Conservation (phyloP, 495 filamentous ascomycete species). For the Xylaria telfairii region DNA sequence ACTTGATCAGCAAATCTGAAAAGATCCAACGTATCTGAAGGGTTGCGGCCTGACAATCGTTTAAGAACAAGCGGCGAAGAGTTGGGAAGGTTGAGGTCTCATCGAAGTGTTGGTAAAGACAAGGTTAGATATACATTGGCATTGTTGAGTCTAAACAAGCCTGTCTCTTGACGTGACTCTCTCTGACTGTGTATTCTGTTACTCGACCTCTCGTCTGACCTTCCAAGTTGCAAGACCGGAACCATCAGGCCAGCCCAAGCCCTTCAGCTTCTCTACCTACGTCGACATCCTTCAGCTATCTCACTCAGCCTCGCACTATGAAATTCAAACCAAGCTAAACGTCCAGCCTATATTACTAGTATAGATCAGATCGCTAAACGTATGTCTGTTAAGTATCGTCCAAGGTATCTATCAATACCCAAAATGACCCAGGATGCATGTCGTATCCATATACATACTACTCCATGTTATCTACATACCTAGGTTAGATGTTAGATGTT, state of each 20-base stretch:
- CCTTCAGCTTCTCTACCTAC: background rate
- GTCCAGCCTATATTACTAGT: background rate
- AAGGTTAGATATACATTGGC: background rate
- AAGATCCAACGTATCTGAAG: background rate
- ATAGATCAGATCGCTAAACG: background rate
- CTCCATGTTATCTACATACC: too few relatives aligned
- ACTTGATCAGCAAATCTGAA: background rate
- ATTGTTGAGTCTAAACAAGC: background rate
- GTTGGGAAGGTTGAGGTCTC: background rate
- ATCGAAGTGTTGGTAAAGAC: too few relatives aligned
- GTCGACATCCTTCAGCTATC: constrained; percentile 4
- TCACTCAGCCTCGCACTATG: background rate
- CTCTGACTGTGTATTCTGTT: background rate
- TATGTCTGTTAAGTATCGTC: background rate
- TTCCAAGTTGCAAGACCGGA: background rate
- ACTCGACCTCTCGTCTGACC: background rate
- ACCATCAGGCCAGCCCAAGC: background rate
- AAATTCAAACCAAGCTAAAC: background rate
- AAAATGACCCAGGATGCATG: background rate
- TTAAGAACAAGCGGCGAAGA: background rate
- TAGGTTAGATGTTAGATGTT: too few relatives aligned
- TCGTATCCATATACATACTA: background rate
- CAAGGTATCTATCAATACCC: background rate
- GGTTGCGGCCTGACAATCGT: constrained; percentile 6
- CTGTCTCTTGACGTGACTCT: too few relatives aligned